Evolutionary conservation across 805 yeast genomes (phyloP), one percentile per base, ranked within the genome.

Genomic region (Candida mattraensis): DNA sequence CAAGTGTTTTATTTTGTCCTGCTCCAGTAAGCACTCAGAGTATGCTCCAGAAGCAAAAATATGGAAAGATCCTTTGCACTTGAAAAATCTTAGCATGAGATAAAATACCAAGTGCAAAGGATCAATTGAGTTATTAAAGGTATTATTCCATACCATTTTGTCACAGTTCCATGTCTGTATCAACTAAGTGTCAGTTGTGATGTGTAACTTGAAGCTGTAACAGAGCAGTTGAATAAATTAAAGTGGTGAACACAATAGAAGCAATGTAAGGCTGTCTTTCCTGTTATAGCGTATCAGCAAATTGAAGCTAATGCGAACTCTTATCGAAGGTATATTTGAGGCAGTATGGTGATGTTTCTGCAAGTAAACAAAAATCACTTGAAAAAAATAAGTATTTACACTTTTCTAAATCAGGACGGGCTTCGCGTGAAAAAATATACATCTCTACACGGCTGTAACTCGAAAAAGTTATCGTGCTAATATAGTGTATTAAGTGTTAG

Each of bases 111-210:
- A 30, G 22, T 35, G 45, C 23, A 48, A 25, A 24, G 50, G 48
- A 39, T 43, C 45, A 18, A 37, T 28, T 24, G 28, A 17, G 36
- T 34, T 39, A 45, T 41, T 28, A 32, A 40, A 32, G 26, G 23
- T 35, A 29, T 45, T 43, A 30, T 48, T 18, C 44, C 51, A 25
- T 42, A 43, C 63, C 49, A 38, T 46, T 24, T 18, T 26, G 30
- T 16, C 23, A 24, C 31, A 24, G 16, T 20, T 13, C 21, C 42
- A 38, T 32, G 12, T 23, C 18, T 29, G 29, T 37, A 38, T 33
- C 24, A 16, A n/a, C n/a, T n/a, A n/a, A n/a, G n/a, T n/a, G n/a
- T n/a, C n/a, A n/a, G n/a, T n/a, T n/a, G n/a, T n/a, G n/a, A n/a
- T n/a, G n/a, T n/a, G n/a, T n/a, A n/a, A n/a, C n/a, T n/a, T n/a